Conservation (phyloP, 2,329 filamentous ascomycete species). For the Penicillium sp. region DNA sequence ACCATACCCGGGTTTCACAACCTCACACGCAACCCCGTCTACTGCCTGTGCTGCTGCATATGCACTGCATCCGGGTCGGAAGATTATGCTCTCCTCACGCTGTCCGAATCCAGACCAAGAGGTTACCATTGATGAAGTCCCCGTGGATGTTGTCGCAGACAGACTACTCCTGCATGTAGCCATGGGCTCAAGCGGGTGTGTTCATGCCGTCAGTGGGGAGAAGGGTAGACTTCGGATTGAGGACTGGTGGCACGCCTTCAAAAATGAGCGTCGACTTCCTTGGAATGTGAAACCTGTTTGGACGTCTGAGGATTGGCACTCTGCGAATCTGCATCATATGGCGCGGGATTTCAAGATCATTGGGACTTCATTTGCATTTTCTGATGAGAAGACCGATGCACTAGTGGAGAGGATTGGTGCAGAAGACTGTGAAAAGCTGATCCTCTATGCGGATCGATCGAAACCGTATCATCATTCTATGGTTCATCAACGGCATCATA, state of each 20-base stretch:
- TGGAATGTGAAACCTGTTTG: constrained; percentile 20
- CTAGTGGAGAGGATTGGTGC: constrained; percentile 7
- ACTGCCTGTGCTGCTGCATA: constrained; percentile 20
- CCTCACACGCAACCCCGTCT: constrained; percentile 16
- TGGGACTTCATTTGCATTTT: constrained; percentile 23
- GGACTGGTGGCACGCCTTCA: constrained; percentile 23
- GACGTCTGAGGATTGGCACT: constrained; percentile 21
- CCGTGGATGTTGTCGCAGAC: constrained; percentile 27
- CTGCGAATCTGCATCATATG: constrained; percentile 17
- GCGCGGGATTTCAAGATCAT: constrained; percentile 23
- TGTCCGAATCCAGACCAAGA: constrained; percentile 19
- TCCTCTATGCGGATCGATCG: constrained; percentile 21
- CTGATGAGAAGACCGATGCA: constrained; percentile 14
- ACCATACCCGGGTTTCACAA: constrained; percentile 23
- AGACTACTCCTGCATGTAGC: constrained; percentile 20
- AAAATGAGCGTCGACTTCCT: constrained; percentile 19
- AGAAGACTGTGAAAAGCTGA: constrained; percentile 5
- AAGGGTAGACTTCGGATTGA: constrained; percentile 16
- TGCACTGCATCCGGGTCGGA: constrained; percentile 20
- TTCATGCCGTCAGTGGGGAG: constrained; percentile 24
- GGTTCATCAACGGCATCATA: constrained; percentile 19
- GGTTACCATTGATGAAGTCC: constrained; percentile 25
- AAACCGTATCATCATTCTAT: constrained; percentile 17
- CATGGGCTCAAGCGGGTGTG: constrained; percentile 15
- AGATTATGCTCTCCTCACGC: constrained; percentile 15